phyloP scores from a whole-genome alignment of 306 rosid genomes.

The Vigna radiata region DNA sequence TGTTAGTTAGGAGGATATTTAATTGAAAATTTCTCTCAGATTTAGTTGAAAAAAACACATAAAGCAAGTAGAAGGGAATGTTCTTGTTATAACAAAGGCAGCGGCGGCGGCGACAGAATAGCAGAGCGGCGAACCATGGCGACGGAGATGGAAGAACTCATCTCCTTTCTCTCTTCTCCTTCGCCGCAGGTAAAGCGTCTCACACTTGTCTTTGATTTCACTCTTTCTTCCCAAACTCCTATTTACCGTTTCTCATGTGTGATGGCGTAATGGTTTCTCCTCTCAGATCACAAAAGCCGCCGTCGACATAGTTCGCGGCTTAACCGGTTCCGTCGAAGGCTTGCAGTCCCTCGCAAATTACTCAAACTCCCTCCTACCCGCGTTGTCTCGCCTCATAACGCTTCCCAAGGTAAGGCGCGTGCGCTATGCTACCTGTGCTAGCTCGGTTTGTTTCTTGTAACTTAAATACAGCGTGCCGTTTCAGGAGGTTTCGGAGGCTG shows the following conservation, averaged over 20 bases:
- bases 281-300: conserved; percentile 74
- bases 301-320: conserved; percentile 86
- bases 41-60: too few relatives aligned
- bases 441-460: not conserved
- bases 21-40: too few relatives aligned
- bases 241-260: not conserved
- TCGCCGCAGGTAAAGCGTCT: conserved; percentile 69
- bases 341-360: conserved; percentile 70
- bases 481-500: conserved; percentile 89
- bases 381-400: conserved; percentile 68
- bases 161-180: conserved; percentile 75
- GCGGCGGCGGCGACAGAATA: not conserved
- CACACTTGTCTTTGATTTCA: not conserved
- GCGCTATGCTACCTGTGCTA: not conserved
- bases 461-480: conserved; percentile 14
- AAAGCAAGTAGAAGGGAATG: not conserved
- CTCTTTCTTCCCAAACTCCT: not conserved
- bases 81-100: not conserved
- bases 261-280: not conserved
- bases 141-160: conserved; percentile 89
- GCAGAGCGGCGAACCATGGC: conserved; percentile 54
- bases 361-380: conserved; percentile 55
- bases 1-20: too few relatives aligned
- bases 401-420: conserved; percentile 55
- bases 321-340: conserved; percentile 92